Evolutionary conservation across 805 yeast genomes (phyloP), one percentile per base, ranked within the genome.

Genomic region (Lachancea thermotolerans): DNA sequence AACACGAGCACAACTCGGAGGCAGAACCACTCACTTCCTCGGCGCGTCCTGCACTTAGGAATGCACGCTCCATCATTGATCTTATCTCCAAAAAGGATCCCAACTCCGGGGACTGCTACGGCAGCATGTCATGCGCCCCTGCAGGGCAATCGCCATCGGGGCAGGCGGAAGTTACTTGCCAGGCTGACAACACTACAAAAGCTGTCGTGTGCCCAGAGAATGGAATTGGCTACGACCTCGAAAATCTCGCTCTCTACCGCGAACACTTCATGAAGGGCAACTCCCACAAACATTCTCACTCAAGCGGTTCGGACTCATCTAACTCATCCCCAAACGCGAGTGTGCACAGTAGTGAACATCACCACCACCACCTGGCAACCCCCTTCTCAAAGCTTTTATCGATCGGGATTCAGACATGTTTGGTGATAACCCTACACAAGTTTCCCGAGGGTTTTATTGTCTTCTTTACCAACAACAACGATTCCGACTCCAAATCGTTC

Each of bases 401-500:
- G 4, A 88, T 91, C 47, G 97, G 96, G 3, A 62, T 93, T 17
- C 97, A 93, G 62, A 91, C 98, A 0, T 80, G 90, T 6, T 62
- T 90, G 41, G 98, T 95, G 0, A 78, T 91, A 27, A 77, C 95
- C 0, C 66, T 93, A 27, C 99, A 91, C 67, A 90, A 93, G 61
- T 72, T 91, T 21, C 99, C 99, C 0, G 99, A 91, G 65, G 99
- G 99, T 0, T 86, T 91, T 57, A 80, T 91, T 44, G 83, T 95
- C 38, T 91, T 78, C 61, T 65, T 62, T 42, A 62, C 85, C 84
- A 30, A 89, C 93, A 0, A 74, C 88, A 2, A 69, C 70, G 46
- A 81, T 79, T 48, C 53, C 29, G 51, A 58, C 10, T 54, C 49
- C 17, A 48, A 55, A 4, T 69, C 70, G 4, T 66, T 89, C 25